Percentiles rank a stretch among this genome's conserved stretches.
Evolutionary conservation across 2,329 filamentous ascomycete species (phyloP).

Genomic region (Fusarium sp.): DNA sequence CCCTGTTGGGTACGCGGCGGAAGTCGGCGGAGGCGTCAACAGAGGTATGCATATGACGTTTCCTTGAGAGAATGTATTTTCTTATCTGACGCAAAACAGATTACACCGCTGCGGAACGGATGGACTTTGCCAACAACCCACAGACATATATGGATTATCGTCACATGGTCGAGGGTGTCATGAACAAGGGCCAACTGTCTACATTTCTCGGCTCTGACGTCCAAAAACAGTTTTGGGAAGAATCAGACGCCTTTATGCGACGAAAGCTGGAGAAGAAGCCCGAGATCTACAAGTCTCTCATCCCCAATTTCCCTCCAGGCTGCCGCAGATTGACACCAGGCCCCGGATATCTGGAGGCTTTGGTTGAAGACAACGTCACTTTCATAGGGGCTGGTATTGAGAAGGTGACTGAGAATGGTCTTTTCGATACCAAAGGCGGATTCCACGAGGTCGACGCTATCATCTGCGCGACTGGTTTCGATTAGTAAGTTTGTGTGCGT

Average conservation of each 20-base stretch:
- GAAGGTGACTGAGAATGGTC: not conserved
- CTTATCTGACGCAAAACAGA: not conserved
- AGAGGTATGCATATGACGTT: not conserved
- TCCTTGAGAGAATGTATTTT: not conserved
- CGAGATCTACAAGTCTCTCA: not conserved
- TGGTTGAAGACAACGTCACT: slow-evolving; percentile 9
- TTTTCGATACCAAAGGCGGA: not conserved
- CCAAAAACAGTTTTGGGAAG: slow-evolving; percentile 10
- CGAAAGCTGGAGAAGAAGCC: not conserved
- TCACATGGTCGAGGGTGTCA: slow-evolving; percentile 8
- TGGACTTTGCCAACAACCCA: not conserved
- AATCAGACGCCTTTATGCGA: slow-evolving; percentile 7
- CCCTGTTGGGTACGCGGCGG: slow-evolving; percentile 3
- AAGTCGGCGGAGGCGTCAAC: slow-evolving; percentile 1
- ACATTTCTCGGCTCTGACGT: slow-evolving; percentile 6
- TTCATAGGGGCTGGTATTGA: slow-evolving; percentile 1
- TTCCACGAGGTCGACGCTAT: not conserved
- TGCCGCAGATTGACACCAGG: slow-evolving; percentile 9
- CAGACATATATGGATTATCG: slow-evolving; percentile 7
- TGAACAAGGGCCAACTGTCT: slow-evolving; percentile 14
- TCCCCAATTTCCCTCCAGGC: not conserved
- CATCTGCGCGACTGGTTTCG: slow-evolving; percentile 4
- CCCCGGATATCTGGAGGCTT: slow-evolving; percentile 12
- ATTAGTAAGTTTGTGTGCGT: not conserved
- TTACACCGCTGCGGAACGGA: not conserved